Evolutionary conservation across 495 filamentous ascomycete species (phyloP).

Genomic region (Evernia prunastri): DNA sequence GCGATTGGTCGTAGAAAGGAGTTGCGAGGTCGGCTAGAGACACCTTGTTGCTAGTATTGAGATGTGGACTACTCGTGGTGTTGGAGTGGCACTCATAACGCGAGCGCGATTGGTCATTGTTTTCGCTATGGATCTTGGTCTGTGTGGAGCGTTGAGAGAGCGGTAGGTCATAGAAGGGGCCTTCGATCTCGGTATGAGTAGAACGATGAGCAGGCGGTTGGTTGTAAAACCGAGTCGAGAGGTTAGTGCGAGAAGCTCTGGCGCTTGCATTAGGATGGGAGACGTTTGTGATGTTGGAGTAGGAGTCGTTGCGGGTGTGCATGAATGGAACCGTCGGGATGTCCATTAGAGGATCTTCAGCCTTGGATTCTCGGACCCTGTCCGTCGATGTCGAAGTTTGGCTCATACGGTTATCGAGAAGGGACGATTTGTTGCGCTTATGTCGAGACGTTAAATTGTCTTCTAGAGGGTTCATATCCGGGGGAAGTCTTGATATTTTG

Average conservation of each 20-base stretch:
- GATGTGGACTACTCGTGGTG: conserved; percentile 26
- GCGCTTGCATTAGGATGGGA: conserved; percentile 25
- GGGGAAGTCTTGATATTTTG: conserved; percentile 70
- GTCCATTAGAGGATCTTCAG: conserved; percentile 51
- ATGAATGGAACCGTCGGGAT: conserved; percentile 63
- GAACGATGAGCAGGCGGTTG: conserved; percentile 34
- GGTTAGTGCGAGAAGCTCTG: conserved; percentile 43
- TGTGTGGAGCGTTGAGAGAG: neutral
- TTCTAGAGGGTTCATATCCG: conserved; percentile 89
- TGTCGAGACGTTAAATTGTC: conserved; percentile 75
- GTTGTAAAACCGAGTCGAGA: conserved; percentile 48
- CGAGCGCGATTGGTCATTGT: conserved; percentile 40
- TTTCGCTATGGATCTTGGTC: conserved; percentile 34
- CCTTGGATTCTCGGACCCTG: conserved; percentile 38
- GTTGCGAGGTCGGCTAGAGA: conserved; percentile 35
- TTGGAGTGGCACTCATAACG: conserved; percentile 49
- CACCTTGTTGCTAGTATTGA: conserved; percentile 32
- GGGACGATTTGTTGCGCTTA: conserved; percentile 69
- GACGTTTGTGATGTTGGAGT: conserved; percentile 31
- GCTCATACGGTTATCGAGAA: conserved; percentile 48
- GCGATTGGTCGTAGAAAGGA: conserved; percentile 29
- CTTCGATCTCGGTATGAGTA: conserved; percentile 37
- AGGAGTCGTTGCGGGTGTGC: conserved; percentile 60
- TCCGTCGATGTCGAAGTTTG: conserved; percentile 48
- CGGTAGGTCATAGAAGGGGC: conserved; percentile 7